These are phyloP conservation scores for Nakazawaea ernobii DNA, from an alignment of 805 yeast species.

Conservation along the genomic window DNA sequence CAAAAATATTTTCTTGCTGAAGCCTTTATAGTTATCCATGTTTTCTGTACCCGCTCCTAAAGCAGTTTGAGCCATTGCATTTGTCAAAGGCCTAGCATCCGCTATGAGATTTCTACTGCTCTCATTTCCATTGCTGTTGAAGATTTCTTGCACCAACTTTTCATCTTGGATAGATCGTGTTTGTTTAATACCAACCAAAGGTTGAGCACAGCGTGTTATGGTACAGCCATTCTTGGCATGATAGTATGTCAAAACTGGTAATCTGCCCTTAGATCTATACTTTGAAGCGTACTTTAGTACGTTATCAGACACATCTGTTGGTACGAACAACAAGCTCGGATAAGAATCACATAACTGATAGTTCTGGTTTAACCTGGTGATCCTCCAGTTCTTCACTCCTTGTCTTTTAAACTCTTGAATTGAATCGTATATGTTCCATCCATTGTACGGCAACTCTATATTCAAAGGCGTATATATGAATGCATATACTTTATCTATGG, in stretches of 20 bases:
- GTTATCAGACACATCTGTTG: conserved; percentile 72
- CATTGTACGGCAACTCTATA: conserved; percentile 54
- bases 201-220: conserved; percentile 88
- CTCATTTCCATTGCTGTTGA: conserved; percentile 44
- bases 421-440: conserved; percentile 72
- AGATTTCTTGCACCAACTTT: conserved; percentile 67
- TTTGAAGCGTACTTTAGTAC: conserved; percentile 79
- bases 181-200: conserved; percentile 85
- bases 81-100: conserved; percentile 89
- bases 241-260: conserved; percentile 78
- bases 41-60: conserved; percentile 97
- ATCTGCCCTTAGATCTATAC: conserved; percentile 77
- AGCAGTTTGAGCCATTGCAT: conserved; percentile 95
- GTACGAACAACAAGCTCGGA: conserved; percentile 65
- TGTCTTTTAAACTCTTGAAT: conserved; percentile 66
- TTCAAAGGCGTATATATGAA: conserved; percentile 73
- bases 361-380: conserved; percentile 55
- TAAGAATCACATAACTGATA: conserved; percentile 72
- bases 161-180: conserved; percentile 90
- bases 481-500: conserved; percentile 65
- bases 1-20: conserved; percentile 66
- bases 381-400: conserved; percentile 60
- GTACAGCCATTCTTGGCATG: conserved; percentile 67
- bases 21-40: conserved; percentile 74
- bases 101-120: conserved; percentile 56